Evolutionary conservation across 306 rosid species (phyloP), one percentile per base, ranked within the genome.

Genomic region (Begonia fuchsioides): DNA sequence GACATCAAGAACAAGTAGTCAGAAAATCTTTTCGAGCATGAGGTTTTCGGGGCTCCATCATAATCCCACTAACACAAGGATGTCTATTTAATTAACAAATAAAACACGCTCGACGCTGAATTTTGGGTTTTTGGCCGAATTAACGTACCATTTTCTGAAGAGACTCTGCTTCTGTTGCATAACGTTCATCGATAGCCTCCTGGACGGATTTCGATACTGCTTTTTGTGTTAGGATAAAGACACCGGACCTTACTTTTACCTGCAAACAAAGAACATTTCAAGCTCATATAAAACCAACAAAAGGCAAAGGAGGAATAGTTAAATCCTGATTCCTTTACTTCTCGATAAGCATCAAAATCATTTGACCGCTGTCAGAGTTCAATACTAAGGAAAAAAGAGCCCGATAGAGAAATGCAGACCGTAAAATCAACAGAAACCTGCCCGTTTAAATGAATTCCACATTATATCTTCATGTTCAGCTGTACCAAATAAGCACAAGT

Each of bases 221-320:
- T 44, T 54, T 54, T 74, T 63, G 76, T 88, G 75, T 88, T 88
- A 50, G 96, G 96, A 75, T 88, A 88, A 50, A 88, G 96, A 75
- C 95, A 88, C 79, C 90, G 76, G 55, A 84, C 83, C 12, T 74
- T 83, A 50, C 58, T 54, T 68, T 77, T 78, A 46, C 93, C 96
- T 83, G 81, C 53, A 69, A 38, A 15, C n/a, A 16, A 11, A 49
- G 5, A 8, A 16, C 10, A 38, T 26, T 26, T 4, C 3, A 26
- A 26, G 35, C 35, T 26, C 35, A 26, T 26, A 26, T 26, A 26
- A 26, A 26, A 4, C 35, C 0, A 26, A 26, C 35, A 26, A 26
- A 26, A 26, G 32, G 32, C 32, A 20, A 20, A 20, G 32, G 32
- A 20, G 5, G 32, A 20, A 20, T 20, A 20, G 5, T 20, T 20